Evolutionary conservation across 805 yeast species (phyloP).

Genomic region (Torulaspora indica): DNA sequence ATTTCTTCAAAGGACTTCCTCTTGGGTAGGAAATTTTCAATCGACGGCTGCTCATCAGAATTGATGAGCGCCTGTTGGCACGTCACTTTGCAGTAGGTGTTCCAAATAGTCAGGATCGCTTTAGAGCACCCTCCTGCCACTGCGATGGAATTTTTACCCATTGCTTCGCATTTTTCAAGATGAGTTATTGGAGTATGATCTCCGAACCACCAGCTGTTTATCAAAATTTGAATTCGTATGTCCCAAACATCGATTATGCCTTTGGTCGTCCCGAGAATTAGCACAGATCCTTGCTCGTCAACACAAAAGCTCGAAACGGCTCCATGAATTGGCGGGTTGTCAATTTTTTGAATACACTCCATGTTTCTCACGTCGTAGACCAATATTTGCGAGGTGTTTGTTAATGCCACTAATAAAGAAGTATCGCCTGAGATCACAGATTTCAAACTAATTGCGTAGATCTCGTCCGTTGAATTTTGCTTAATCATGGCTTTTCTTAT

Average conservation of each 20-base stretch:
- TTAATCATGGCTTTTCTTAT: constrained; percentile 24
- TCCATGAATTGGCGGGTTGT: constrained; percentile 63
- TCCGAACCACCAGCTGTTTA: constrained; percentile 60
- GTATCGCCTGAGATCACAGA: constrained; percentile 40
- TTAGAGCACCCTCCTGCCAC: constrained; percentile 63
- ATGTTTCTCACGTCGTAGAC: constrained; percentile 57
- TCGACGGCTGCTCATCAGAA: constrained; percentile 24
- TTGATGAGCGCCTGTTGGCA: constrained; percentile 45
- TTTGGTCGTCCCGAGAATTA: constrained; percentile 65
- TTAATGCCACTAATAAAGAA: constrained; percentile 46
- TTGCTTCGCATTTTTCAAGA: constrained; percentile 39
- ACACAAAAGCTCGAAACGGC: constrained; percentile 55
- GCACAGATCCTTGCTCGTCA: constrained; percentile 54
- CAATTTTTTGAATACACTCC: constrained; percentile 41
- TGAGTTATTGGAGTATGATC: constrained; percentile 47
- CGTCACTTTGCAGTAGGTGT: constrained; percentile 55
- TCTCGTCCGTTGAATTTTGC: constrained; percentile 30
- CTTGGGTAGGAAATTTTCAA: constrained; percentile 19
- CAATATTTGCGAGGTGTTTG: constrained; percentile 49
- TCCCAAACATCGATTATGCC: constrained; percentile 84
- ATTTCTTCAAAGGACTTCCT: constrained; percentile 12
- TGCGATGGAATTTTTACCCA: constrained; percentile 41
- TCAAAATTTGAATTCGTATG: constrained; percentile 54
- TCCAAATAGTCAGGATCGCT: constrained; percentile 68
- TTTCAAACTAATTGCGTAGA: constrained; percentile 43